Conservation (phyloP, 2,329 filamentous ascomycete species). For the Clarireedia paspali region DNA sequence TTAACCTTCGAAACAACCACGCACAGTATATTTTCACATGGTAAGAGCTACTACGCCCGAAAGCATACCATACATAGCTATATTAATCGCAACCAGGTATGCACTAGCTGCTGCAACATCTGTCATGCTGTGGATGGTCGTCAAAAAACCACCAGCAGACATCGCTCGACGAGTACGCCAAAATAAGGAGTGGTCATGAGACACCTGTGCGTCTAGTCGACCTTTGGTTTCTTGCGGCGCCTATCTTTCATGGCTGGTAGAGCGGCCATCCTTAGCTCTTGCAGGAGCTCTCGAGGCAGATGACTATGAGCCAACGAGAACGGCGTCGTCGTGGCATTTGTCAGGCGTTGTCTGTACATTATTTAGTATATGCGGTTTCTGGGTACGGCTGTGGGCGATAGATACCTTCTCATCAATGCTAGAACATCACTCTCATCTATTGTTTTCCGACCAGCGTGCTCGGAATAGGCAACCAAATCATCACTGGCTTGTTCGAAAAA, state of each 20-base stretch:
- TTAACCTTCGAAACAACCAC: slow-evolving; percentile 93
- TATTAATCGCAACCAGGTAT: slow-evolving; percentile 53
- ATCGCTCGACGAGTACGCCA: slow-evolving; percentile 66
- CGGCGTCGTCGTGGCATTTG: slow-evolving; percentile 61
- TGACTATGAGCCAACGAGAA: slow-evolving; percentile 82
- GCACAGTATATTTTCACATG: slow-evolving; percentile 98
- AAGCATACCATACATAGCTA: neutral
- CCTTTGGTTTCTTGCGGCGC: neutral
- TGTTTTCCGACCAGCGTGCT: slow-evolving; percentile 74
- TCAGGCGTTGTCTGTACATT: slow-evolving; percentile 64
- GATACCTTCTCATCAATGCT: slow-evolving; percentile 73
- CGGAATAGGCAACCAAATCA: slow-evolving; percentile 71
- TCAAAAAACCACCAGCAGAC: slow-evolving; percentile 76
- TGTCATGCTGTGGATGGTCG: slow-evolving; percentile 93
- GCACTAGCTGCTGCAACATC: slow-evolving; percentile 76
- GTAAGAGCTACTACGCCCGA: slow-evolving; percentile 46
- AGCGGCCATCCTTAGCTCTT: slow-evolving; percentile 68
- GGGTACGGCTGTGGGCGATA: neutral
- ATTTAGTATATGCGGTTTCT: slow-evolving; percentile 25
- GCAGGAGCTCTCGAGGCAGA: slow-evolving; percentile 73
- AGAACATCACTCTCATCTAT: slow-evolving; percentile 82
- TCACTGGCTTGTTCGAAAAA: slow-evolving; percentile 85
- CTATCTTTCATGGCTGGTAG: slow-evolving; percentile 39
- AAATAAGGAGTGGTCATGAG: slow-evolving; percentile 63
- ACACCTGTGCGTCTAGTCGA: slow-evolving; percentile 31